Percentiles rank a stretch among this genome's conserved stretches.
Evolutionary conservation across 2,329 filamentous ascomycete species (phyloP).

Genomic region (Pezicula carpinea): DNA sequence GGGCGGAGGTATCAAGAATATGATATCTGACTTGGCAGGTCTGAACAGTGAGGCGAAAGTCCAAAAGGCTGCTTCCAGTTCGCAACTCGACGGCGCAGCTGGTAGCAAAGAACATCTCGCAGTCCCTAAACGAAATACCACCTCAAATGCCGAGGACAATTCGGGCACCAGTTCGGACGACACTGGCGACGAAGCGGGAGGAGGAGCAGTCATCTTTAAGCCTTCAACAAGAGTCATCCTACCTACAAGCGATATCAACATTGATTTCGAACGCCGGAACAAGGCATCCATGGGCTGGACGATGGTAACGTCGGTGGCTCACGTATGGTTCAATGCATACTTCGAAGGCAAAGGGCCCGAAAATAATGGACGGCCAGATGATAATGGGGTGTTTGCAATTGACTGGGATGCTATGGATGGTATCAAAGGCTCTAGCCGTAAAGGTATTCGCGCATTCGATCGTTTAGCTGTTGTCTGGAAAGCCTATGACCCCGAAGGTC

Average conservation of each 20-base stretch:
- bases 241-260: slow-evolving; percentile 81
- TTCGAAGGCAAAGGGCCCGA: slow-evolving; percentile 82
- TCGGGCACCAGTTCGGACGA: slow-evolving; percentile 23
- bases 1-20: slow-evolving; percentile 42
- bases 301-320: slow-evolving; percentile 88
- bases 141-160: background rate
- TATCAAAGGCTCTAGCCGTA: slow-evolving; percentile 81
- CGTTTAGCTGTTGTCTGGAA: slow-evolving; percentile 83
- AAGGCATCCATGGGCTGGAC: slow-evolving; percentile 73
- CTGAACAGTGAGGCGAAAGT: slow-evolving; percentile 21
- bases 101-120: background rate
- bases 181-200: slow-evolving; percentile 46
- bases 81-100: slow-evolving; percentile 8
- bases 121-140: background rate
- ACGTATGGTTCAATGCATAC: slow-evolving; percentile 95
- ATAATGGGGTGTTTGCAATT: slow-evolving; percentile 66
- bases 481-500: slow-evolving; percentile 26
- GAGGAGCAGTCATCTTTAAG: slow-evolving; percentile 73
- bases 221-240: slow-evolving; percentile 65
- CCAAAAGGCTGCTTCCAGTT: slow-evolving; percentile 10
- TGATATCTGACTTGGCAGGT: slow-evolving; percentile 49
- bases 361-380: slow-evolving; percentile 57
- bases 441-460: slow-evolving; percentile 79
- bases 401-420: slow-evolving; percentile 84
- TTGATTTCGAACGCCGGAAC: slow-evolving; percentile 83